Base-by-base conservation (phyloP, 805 yeast species). In the Ascoidea tarda region DNA sequence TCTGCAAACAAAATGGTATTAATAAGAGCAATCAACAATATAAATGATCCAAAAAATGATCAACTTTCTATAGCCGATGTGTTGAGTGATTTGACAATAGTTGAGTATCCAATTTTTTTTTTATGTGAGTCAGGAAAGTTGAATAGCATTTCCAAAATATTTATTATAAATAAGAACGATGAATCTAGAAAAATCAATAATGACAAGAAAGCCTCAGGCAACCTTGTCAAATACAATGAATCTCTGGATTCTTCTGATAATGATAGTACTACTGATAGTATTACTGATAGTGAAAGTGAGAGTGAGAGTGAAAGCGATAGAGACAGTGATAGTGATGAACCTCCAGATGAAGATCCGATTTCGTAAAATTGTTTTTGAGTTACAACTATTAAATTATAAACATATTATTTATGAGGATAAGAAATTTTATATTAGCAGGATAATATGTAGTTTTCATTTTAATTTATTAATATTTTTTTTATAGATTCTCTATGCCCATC, bases 61-160 rank as follows among this genome's bases (percentile, higher is more conserved):
- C n/a, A 33, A 6, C 2, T 16, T 5, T 52, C 51, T 21, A 16
- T 54, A 8, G 51, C 42, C 21, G 50, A 50, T 2, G 28, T 47
- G 6, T 47, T 54, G 32, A 16, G 31, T 14, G 46, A 28, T 44
- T 44, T 47, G 16, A 46, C 51, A 16, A 52, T 55, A 8, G 6
- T 55, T n/a, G 58, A 55, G 32, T 55, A 50, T 44, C 58, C 58
- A 6, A 55, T 51, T 6, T 38, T 55, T 10, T 52, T 46, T 49
- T 21, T 53, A 32, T 44, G 52, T 8, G 6, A n/a, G 12, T 5
- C 6, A 28, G 33, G 28, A 31, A 21, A 46, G 42, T 33, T 49
- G n/a, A 33, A 42, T 10, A 38, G 33, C 6, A 48, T 42, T 21
- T 16, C 33, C 6, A 28, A 47, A 10, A 38, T 31, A 16, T 45